Evolutionary conservation across 106 monocot genomes (phyloP).

Genomic region (Allium sativum): DNA sequence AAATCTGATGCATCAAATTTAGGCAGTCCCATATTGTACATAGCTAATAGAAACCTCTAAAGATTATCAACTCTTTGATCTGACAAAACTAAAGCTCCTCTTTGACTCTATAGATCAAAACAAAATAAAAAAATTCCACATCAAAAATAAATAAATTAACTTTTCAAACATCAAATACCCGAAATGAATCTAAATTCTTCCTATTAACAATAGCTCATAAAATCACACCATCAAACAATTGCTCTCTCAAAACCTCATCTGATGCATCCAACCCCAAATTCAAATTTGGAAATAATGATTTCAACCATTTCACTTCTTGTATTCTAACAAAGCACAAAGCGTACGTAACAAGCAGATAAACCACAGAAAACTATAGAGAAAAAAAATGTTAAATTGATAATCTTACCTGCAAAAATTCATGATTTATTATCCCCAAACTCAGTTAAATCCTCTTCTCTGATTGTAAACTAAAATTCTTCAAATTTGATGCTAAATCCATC

Average conservation of each 20-base stretch:
- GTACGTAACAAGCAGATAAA: too few species aligned
- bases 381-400: too few species aligned
- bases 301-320: slow-evolving; percentile 2
- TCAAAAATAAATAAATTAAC: neutral
- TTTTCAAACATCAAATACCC: neutral
- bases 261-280: slow-evolving; percentile 3
- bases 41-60: slow-evolving; percentile 39
- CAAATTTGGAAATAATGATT: neutral
- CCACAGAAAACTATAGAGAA: too few species aligned
- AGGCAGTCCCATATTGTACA: slow-evolving; percentile 36
- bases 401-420: too few species aligned
- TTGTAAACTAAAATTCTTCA: too few species aligned
- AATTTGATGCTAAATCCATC: too few species aligned
- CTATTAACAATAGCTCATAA: slow-evolving; percentile 5
- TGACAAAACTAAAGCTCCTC: slow-evolving; percentile 22
- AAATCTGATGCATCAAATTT: slow-evolving; percentile 29
- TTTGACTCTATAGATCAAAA: slow-evolving; percentile 23
- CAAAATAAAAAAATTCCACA: neutral
- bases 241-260: slow-evolving; percentile 1
- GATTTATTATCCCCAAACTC: too few species aligned
- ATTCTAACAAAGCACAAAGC: neutral
- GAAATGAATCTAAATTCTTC: slow-evolving; percentile 7
- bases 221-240: neutral
- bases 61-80: slow-evolving; percentile 25
- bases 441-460: too few species aligned